Base-by-base conservation (phyloP, 805 yeast genomes). In the Ogataea angusta region DNA sequence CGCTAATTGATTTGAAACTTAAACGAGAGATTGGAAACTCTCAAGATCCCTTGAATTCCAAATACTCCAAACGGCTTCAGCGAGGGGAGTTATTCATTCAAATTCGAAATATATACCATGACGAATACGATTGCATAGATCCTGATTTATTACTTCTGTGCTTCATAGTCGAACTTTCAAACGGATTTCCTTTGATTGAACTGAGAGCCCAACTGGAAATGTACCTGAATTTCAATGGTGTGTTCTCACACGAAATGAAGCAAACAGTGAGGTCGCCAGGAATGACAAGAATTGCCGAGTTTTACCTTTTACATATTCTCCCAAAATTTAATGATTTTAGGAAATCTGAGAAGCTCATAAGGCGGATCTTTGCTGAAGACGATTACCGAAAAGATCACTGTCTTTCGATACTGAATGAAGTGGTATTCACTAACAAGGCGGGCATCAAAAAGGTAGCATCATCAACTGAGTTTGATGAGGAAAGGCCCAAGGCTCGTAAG, bases 81-180 rank as follows among this genome's bases (percentile, higher is more conserved):
- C 32, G 40, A n/a, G 65, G 66, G 1, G 23, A 33, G 7, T 18
- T 62, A 16, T 51, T 45, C 15, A 24, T 37, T n/a, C 59, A 59
- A 24, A 33, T 59, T 4, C 24, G 31, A 3, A 18, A 19, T 10
- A 48, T 57, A 2, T 51, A 37, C 36, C 22, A 41, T 3, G 38
- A 46, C 14, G 38, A 49, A 19, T 37, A 38, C 10, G 24, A 10
- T 5, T 8, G 27, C 19, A 38, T 52, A 9, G 61, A 62, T 36
- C 50, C 59, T 3, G 66, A 60, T 15, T 26, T 62, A 14, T 40
- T 48, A 4, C 45, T 62, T 25, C 56, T 60, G 53, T 55, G 62
- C 34, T 60, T 59, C 34, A 51, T 61, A 12, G 54, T 60, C 24
- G 66, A 63, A 38, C 44, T 51, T 10, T 47, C 62, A 4, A 60